A percentile compares a stretch with the other conserved stretches of the same genome.
phyloP scores from a whole-genome alignment of 73 alveolate species.

The Uronychia binucleata region DNA sequence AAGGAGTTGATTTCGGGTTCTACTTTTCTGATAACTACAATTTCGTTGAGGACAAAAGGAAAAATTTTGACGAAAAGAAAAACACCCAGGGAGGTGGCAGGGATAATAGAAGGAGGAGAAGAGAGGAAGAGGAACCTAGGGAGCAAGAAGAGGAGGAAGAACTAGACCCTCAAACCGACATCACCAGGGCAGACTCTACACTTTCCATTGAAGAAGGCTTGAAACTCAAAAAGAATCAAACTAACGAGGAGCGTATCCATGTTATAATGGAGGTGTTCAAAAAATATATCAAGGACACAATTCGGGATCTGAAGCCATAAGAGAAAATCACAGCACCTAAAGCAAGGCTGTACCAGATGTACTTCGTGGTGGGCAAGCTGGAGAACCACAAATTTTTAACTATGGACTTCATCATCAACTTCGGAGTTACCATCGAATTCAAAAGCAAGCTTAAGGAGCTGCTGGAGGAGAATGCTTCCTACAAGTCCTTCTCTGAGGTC shows the following conservation, averaged over 20 bases:
- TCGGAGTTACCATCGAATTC: constrained; percentile 48
- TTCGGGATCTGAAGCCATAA: constrained; percentile 6
- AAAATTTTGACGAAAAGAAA: constrained; percentile 2
- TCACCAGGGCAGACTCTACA: neutral
- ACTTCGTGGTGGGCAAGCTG: constrained; percentile 40
- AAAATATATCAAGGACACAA: constrained; percentile 35
- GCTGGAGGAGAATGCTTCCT: constrained; percentile 26
- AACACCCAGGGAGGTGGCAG: too few species aligned
- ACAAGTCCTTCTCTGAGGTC: neutral
- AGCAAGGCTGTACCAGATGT: constrained; percentile 42
- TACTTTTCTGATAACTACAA: constrained; percentile 57
- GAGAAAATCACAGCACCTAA: constrained; percentile 35
- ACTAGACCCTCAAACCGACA: neutral
- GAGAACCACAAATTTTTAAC: constrained; percentile 3
- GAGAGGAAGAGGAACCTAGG: constrained; percentile 2
- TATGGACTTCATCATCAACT: constrained; percentile 40
- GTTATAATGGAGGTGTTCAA: constrained; percentile 15
- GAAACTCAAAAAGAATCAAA: neutral
- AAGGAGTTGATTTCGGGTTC: constrained; percentile 58
- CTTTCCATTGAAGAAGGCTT: neutral
- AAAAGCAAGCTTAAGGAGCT: constrained; percentile 15
- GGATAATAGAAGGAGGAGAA: constrained; percentile 8
- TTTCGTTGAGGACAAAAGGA: constrained; percentile 27
- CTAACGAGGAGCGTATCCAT: constrained; percentile 12
- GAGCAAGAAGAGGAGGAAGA: constrained; percentile 3